Percentiles rank a stretch among this genome's conserved stretches.
phyloP scores from a whole-genome alignment of 106 monocot species.

The Apostasia shenzhenica region DNA sequence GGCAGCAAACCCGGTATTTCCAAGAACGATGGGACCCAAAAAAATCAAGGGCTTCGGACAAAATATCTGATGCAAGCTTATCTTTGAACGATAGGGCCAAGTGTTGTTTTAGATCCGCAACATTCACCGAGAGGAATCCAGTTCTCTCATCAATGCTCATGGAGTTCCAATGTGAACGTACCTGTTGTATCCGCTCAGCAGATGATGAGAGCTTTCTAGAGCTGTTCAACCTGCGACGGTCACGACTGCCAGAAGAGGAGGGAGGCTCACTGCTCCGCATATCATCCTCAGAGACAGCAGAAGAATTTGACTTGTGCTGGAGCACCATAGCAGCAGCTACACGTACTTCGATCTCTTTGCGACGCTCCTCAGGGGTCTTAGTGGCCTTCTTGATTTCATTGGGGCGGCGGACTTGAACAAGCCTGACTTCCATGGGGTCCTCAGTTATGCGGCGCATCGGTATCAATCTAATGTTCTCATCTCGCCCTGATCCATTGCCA shows the following conservation, averaged over 20 bases:
- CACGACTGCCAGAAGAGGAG: conserved; percentile 27
- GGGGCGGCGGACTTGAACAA: conserved; percentile 45
- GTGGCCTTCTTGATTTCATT: conserved; percentile 94
- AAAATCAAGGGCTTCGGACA: conserved; percentile 62
- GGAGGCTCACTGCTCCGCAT: conserved; percentile 1
- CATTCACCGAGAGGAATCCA: conserved; percentile 37
- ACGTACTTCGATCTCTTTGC: conserved; percentile 93
- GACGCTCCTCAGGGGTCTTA: conserved; percentile 81
- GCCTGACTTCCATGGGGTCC: conserved; percentile 65
- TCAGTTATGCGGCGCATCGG: conserved; percentile 61
- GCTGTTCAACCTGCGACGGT: conserved; percentile 50
- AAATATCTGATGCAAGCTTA: conserved; percentile 20
- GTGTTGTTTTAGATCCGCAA: conserved; percentile 48
- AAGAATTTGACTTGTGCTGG: conserved; percentile 41
- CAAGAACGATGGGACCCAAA: conserved; percentile 34
- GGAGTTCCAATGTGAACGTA: conserved; percentile 56
- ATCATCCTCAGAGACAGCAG: background rate
- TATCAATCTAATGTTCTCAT: conserved; percentile 75
- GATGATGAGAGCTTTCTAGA: conserved; percentile 38
- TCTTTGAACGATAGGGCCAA: conserved; percentile 43
- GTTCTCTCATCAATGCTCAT: conserved; percentile 40
- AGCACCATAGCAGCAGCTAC: conserved; percentile 74
- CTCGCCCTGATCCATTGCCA: conserved; percentile 20
- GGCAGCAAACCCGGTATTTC: conserved; percentile 72
- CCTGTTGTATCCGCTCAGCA: conserved; percentile 53